Conservation (phyloP, 441 rosid genomes). For the Flueggea neowawraea region DNA sequence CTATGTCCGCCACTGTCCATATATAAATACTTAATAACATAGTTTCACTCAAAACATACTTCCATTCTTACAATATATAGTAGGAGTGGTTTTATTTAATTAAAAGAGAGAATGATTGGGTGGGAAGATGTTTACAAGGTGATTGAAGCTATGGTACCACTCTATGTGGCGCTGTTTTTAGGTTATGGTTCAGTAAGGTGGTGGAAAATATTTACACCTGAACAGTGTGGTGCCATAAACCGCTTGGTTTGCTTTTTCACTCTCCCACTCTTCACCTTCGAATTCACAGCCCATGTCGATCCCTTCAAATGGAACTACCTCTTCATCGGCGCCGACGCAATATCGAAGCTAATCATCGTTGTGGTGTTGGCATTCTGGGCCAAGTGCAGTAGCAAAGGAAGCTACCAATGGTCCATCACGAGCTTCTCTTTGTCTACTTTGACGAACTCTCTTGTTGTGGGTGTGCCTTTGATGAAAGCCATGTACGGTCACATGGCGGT, state of each 20-base stretch:
- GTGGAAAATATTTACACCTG: constrained; percentile 78
- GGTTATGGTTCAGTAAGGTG: constrained; percentile 92
- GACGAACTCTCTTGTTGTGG: constrained; percentile 78
- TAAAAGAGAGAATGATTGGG: constrained; percentile 54
- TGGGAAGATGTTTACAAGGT: constrained; percentile 83
- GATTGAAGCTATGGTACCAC: constrained; percentile 75
- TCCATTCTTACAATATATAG: background rate
- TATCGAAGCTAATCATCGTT: constrained; percentile 70
- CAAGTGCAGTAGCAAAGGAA: constrained; percentile 65
- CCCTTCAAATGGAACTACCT: constrained; percentile 76
- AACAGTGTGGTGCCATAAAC: constrained; percentile 79
- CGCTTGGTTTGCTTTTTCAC: constrained; percentile 77
- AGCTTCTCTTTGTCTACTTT: constrained; percentile 77
- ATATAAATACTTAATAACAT: background rate
- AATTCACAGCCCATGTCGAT: constrained; percentile 75
- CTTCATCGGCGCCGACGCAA: constrained; percentile 71
- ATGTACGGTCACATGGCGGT: constrained; percentile 82
- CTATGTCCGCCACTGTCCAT: too few species aligned
- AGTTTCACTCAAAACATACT: background rate
- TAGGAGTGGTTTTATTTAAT: background rate
- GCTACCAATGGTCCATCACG: constrained; percentile 84
- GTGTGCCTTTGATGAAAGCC: constrained; percentile 73
- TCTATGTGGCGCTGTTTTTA: constrained; percentile 69
- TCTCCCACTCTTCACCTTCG: constrained; percentile 73
- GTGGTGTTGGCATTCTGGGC: constrained; percentile 74